Evolutionary conservation across 495 filamentous ascomycete species (phyloP).

Genomic region (Evansstolkia leycettana): DNA sequence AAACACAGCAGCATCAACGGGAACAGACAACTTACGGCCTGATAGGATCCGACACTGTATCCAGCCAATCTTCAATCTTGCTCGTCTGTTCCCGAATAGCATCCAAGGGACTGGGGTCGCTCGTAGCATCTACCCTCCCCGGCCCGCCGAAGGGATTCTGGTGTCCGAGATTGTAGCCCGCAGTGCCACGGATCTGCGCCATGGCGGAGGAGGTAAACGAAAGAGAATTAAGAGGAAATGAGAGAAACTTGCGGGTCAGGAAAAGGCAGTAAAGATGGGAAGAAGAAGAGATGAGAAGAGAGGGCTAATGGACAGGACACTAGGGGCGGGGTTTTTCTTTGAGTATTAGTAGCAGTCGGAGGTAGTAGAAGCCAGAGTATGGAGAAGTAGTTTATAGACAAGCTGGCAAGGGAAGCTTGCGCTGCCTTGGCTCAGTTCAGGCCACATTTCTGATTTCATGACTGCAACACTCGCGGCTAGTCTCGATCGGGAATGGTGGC

Average conservation of each 20-base stretch:
- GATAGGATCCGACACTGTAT: conserved; percentile 77
- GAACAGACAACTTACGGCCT: conserved; percentile 71
- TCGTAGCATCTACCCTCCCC: conserved; percentile 45
- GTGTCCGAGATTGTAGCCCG: conserved; percentile 84
- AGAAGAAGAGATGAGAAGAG: conserved; percentile 3
- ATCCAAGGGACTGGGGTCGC: conserved; percentile 80
- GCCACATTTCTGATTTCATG: too few relatives aligned
- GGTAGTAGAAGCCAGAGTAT: not conserved
- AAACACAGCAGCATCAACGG: not conserved
- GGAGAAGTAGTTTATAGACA: too few relatives aligned
- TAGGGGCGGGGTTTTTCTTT: conserved; percentile 3
- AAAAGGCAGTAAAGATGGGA: not conserved
- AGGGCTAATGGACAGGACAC: conserved; percentile 2
- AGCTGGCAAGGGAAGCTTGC: too few relatives aligned
- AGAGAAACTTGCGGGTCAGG: not conserved
- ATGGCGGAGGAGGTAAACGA: conserved; percentile 33
- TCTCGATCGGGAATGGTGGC: too few relatives aligned
- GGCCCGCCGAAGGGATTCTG: conserved; percentile 61
- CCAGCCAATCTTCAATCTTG: conserved; percentile 94
- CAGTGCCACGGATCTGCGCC: conserved; percentile 94
- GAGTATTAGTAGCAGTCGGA: not conserved
- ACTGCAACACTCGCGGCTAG: too few relatives aligned
- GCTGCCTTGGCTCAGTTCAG: not conserved
- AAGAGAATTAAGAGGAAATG: conserved; percentile 1
- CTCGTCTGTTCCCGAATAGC: conserved; percentile 86